A percentile compares a stretch with the other conserved stretches of the same genome.
Conservation (phyloP, 164 flowering plant species). For the Vitis cinerea region DNA sequence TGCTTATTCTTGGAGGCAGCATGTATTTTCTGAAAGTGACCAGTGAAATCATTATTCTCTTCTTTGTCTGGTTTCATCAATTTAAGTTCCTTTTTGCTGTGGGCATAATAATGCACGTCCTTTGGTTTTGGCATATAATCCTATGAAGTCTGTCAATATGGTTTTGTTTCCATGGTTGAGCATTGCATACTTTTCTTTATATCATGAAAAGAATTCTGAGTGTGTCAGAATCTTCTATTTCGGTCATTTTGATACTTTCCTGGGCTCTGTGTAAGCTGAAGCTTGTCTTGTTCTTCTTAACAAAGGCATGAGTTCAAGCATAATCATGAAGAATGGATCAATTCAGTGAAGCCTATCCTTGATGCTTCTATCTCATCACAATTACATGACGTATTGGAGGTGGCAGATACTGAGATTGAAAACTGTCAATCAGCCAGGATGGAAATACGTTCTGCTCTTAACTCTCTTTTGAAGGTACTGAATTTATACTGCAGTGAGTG, state of each 20-base stretch:
- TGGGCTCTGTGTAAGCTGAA: background rate
- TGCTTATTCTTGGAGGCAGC: background rate
- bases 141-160: background rate
- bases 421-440: slow-evolving; percentile 43
- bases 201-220: background rate
- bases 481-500: background rate
- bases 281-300: background rate
- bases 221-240: background rate
- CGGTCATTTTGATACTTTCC: background rate
- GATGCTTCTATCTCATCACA: slow-evolving; percentile 44
- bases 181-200: background rate
- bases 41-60: background rate
- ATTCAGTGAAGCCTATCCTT: slow-evolving; percentile 48
- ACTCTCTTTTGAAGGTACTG: slow-evolving; percentile 69
- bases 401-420: slow-evolving; percentile 39
- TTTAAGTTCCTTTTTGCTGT: background rate
- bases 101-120: background rate
- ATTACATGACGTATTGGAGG: slow-evolving; percentile 30
- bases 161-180: background rate
- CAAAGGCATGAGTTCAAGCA: slow-evolving; percentile 73
- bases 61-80: background rate
- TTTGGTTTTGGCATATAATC: background rate
- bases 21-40: background rate
- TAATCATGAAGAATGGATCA: slow-evolving; percentile 78
- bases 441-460: slow-evolving; percentile 68